Conservation (phyloP, 2,329 filamentous ascomycete genomes). For the Elsinoe batatas region DNA sequence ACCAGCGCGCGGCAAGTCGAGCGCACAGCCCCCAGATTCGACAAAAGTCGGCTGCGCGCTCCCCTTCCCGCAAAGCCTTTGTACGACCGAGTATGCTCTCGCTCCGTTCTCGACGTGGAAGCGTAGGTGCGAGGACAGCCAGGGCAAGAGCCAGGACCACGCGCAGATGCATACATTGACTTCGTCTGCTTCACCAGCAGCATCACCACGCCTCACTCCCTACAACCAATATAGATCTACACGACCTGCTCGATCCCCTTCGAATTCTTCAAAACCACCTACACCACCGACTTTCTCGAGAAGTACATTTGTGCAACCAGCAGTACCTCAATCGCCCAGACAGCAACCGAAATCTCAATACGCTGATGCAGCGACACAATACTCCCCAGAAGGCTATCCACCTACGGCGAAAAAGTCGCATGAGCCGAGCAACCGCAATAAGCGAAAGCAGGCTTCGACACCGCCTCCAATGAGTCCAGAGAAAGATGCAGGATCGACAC, state of each 20-base stretch:
- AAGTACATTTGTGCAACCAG: neutral
- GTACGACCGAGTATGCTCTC: constrained; percentile 11
- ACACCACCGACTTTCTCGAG: constrained; percentile 5
- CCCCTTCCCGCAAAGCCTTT: neutral
- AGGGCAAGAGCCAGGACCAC: constrained; percentile 4
- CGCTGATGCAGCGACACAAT: constrained; percentile 45
- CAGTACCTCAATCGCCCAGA: constrained; percentile 10
- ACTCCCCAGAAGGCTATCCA: constrained; percentile 41
- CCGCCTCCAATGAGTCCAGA: constrained; percentile 19
- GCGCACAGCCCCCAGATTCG: constrained; percentile 2
- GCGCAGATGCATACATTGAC: constrained; percentile 24
- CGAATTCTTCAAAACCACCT: constrained; percentile 11
- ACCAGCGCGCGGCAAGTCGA: neutral
- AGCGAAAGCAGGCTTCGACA: constrained; percentile 24
- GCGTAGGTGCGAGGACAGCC: neutral
- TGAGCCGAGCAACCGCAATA: constrained; percentile 8
- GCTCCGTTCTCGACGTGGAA: neutral
- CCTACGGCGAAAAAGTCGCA: constrained; percentile 27
- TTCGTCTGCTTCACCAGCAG: constrained; percentile 24
- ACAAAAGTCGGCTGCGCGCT: neutral
- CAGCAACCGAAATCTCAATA: constrained; percentile 14
- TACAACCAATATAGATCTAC: constrained; percentile 9
- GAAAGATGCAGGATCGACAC: constrained; percentile 21
- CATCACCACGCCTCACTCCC: constrained; percentile 20
- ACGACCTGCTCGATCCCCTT: neutral